Percentiles rank a stretch among this genome's conserved stretches.
These are phyloP conservation scores for Leccinum boreale DNA, from an alignment of 768 basidiomycete genomes.

Conservation along the genomic window DNA sequence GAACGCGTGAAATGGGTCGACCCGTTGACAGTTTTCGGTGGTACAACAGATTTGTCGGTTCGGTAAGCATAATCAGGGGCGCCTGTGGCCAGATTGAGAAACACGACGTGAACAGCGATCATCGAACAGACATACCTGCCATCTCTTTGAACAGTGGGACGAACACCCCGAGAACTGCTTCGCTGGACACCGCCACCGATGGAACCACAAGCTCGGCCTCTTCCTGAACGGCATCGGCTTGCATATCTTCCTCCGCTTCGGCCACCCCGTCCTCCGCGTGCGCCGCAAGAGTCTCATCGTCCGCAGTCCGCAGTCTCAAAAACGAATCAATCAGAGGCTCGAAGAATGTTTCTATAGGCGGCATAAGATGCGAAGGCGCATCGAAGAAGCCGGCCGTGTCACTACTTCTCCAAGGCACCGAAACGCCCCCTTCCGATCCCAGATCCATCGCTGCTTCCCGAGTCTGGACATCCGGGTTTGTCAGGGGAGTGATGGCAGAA, in stretches of 20 bases:
- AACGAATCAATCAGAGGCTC: constrained; percentile 56
- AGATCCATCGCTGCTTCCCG: constrained; percentile 8
- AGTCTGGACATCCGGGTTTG: constrained; percentile 20
- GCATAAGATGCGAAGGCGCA: constrained; percentile 72
- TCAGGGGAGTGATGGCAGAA: constrained; percentile 52
- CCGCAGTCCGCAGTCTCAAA: constrained; percentile 31
- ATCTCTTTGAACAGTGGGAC: constrained; percentile 57
- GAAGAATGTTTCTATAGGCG: constrained; percentile 70
- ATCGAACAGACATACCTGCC: constrained; percentile 37
- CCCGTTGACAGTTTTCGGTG: constrained; percentile 17
- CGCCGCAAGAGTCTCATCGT: constrained; percentile 12
- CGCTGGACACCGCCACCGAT: constrained; percentile 37
- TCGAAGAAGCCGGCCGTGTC: constrained; percentile 53
- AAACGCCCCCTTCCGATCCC: constrained; percentile 13
- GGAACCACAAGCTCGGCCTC: constrained; percentile 10
- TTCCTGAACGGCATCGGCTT: constrained; percentile 30
- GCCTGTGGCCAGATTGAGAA: constrained; percentile 13
- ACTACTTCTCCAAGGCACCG: constrained; percentile 37
- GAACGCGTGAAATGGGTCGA: constrained; percentile 8
- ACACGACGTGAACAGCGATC: background rate
- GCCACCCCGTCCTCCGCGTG: constrained; percentile 24
- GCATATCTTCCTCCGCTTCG: constrained; percentile 45
- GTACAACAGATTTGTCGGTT: constrained; percentile 4
- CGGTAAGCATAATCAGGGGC: constrained; percentile 25
- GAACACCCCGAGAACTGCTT: constrained; percentile 58